A percentile compares a stretch with the other conserved stretches of the same genome.
Conservation (phyloP, 2,329 filamentous ascomycete species). For the Fusarium pseudoanthophilum region DNA sequence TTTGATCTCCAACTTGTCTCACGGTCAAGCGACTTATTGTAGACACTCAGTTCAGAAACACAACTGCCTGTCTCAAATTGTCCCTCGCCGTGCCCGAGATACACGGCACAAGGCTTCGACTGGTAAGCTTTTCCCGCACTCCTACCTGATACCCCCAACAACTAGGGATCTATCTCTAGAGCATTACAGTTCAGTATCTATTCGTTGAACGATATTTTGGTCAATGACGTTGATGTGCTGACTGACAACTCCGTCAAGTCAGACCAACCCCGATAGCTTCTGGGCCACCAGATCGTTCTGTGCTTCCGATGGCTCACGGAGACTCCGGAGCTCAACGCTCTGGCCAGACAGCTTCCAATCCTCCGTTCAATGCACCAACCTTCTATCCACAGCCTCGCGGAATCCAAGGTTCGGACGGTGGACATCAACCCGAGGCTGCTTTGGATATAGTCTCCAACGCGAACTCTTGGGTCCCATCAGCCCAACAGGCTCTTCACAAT, state of each 20-base stretch:
- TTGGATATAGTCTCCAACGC: slow-evolving; percentile 7
- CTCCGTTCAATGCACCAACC: background rate
- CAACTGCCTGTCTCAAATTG: slow-evolving; percentile 4
- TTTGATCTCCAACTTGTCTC: background rate
- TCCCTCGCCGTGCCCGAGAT: slow-evolving; percentile 2
- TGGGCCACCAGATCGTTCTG: background rate
- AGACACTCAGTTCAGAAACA: slow-evolving; percentile 10
- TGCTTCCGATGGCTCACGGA: slow-evolving; percentile 1
- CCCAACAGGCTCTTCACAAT: slow-evolving; percentile 39
- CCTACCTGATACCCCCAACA: background rate
- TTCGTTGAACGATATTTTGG: background rate
- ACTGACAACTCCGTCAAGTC: slow-evolving; percentile 17
- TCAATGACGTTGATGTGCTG: background rate
- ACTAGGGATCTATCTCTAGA: background rate
- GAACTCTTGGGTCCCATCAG: slow-evolving; percentile 40
- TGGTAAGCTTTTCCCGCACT: slow-evolving; percentile 14
- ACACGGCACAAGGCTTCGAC: background rate
- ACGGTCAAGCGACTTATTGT: background rate
- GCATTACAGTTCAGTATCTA: background rate
- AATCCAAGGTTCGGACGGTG: background rate
- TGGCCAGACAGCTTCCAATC: slow-evolving; percentile 17
- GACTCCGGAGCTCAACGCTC: slow-evolving; percentile 5
- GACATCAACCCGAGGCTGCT: background rate
- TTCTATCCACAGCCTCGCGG: slow-evolving; percentile 7
- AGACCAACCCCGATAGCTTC: background rate